Evolutionary conservation across 1,284 basidiomycete species (phyloP), one percentile per base, ranked within the genome.

Genomic region (Somion occarium): DNA sequence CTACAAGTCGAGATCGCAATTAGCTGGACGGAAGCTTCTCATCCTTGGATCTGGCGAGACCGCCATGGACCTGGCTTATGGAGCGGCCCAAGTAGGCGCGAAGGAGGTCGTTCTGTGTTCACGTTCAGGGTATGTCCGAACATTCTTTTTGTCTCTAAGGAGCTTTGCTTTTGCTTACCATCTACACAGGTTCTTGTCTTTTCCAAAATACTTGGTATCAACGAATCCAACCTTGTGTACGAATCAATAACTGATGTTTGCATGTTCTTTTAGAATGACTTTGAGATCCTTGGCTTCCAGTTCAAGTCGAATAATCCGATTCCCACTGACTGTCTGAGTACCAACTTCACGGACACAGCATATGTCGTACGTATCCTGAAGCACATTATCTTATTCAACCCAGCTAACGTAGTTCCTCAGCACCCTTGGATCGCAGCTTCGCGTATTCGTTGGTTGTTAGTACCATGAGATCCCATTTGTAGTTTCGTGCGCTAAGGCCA

Each of bases 1-100:
- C 20, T 82, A 83, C 68, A 81, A 82, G 58, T 61, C 62, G 5
- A 72, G 74, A 9, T 56, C 64, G 0, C 74, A 82, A 58, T 66
- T 83, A 4, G 47, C 56, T n/a, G 74, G 71, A 19, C 71, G 73
- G 55, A 67, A 70, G 13, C 73, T 84, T 19, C 69, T 83, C 64
- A 72, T 84, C n/a, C 67, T 83, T 22, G 82, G 82, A 0, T 75
- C 73, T 2, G 83, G 83, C 0, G 83, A 86, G 63, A 86, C 83
- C 3, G 82, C 80, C 1, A 82, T 84, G 80, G 83, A 86, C 59
- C 67, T 86, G 34, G 79, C 76, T 34, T 75, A 75, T 53, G 72
- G 73, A 56, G 64, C 71, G 20, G 75, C 79, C 24, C 78, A 83
- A 57, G 75, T 75, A 2, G 72, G 73, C 5, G 79, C 82, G 2